A percentile compares a stretch with the other conserved stretches of the same genome.
Conservation (phyloP, 495 filamentous ascomycete genomes). For the Bathelium albidoporum region DNA sequence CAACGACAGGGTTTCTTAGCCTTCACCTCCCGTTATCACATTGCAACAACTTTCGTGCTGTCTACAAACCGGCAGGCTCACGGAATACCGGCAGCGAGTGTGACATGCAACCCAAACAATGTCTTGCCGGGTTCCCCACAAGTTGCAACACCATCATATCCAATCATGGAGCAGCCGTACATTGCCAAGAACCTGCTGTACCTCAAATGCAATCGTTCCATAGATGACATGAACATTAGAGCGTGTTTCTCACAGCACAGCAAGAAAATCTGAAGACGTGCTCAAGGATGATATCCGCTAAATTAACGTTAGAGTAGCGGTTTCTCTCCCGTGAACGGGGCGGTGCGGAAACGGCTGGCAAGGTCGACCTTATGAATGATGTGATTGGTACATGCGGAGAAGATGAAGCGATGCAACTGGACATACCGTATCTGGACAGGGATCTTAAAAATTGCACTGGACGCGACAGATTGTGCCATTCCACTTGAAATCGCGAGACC, state of each 20-base stretch:
- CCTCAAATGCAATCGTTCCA: background rate
- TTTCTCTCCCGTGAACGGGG: background rate
- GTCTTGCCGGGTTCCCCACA: background rate
- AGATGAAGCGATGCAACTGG: background rate
- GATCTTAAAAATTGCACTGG: background rate
- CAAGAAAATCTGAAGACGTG: background rate
- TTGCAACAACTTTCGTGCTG: background rate
- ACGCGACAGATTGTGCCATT: background rate
- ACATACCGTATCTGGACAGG: background rate
- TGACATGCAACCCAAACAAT: background rate
- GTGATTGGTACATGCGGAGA: slow-evolving; percentile 3
- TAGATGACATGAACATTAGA: background rate
- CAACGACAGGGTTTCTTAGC: background rate
- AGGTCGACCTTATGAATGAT: slow-evolving; percentile 2
- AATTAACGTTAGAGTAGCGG: background rate
- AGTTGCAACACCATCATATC: background rate
- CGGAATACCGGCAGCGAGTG: background rate
- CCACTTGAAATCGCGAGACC: background rate
- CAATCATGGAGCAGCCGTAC: background rate
- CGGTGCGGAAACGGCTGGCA: background rate
- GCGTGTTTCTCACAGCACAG: background rate
- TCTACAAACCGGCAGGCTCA: background rate
- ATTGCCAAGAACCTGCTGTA: background rate
- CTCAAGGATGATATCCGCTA: background rate
- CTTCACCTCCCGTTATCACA: background rate